These are phyloP conservation scores for Meyerozyma athensensis DNA, from an alignment of 1,139 yeast genomes.

Conservation along the genomic window DNA sequence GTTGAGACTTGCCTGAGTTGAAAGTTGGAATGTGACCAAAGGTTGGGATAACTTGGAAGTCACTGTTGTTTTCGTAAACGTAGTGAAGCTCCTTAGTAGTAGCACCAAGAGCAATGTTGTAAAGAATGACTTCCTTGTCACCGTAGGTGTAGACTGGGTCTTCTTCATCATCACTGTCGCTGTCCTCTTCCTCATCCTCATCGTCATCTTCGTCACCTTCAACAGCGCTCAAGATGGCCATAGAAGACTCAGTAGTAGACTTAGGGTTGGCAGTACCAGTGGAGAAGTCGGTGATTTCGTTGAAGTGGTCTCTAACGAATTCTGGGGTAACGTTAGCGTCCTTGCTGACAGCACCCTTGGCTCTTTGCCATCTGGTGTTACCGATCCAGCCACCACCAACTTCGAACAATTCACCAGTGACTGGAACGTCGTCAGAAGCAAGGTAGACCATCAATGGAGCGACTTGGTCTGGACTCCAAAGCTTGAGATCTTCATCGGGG, in stretches of 20 bases:
- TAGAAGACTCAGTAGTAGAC: constrained; percentile 70
- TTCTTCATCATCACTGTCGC: constrained; percentile 47
- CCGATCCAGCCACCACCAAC: constrained; percentile 91
- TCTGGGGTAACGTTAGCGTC: constrained; percentile 61
- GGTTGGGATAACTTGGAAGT: constrained; percentile 88
- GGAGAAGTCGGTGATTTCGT: constrained; percentile 60
- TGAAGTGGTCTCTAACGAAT: constrained; percentile 64
- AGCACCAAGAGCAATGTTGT: constrained; percentile 90
- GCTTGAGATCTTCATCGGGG: constrained; percentile 68
- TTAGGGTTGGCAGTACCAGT: constrained; percentile 56
- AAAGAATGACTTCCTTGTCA: constrained; percentile 72
- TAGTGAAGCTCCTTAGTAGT: constrained; percentile 71
- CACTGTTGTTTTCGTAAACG: constrained; percentile 69
- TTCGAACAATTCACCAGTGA: constrained; percentile 58
- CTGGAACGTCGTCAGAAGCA: constrained; percentile 68
- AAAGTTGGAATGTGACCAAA: constrained; percentile 82
- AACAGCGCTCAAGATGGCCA: constrained; percentile 70
- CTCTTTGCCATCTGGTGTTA: constrained; percentile 91
- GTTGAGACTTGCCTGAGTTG: constrained; percentile 47
- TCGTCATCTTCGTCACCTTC: constrained; percentile 48
- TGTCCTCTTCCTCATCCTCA: constrained; percentile 45
- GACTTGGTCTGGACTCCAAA: constrained; percentile 83
- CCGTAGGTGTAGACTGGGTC: constrained; percentile 47
- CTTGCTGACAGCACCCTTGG: constrained; percentile 70
- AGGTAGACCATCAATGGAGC: constrained; percentile 84